A percentile compares a stretch with the other conserved stretches of the same genome.
Conservation (phyloP, 805 yeast genomes). For the Ogataea angusta region DNA sequence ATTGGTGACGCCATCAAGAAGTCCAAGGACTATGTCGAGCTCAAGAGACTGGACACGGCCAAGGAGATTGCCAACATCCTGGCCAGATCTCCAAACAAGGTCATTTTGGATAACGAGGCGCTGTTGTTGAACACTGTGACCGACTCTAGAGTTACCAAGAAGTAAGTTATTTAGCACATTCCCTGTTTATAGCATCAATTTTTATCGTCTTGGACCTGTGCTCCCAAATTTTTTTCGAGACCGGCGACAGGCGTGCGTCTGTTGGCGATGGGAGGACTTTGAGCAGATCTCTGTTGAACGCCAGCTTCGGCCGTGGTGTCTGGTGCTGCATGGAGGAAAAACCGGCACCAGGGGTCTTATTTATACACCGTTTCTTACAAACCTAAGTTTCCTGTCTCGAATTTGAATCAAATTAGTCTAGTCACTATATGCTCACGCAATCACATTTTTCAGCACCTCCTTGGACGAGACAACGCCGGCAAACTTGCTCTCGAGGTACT, state of each 20-base stretch:
- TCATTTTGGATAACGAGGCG: slow-evolving; percentile 87
- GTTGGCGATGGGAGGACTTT: slow-evolving; percentile 32
- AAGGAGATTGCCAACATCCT: slow-evolving; percentile 88
- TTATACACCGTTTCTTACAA: neutral
- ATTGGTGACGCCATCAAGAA: slow-evolving; percentile 99
- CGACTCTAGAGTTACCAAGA: slow-evolving; percentile 57
- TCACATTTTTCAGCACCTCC: slow-evolving; percentile 43
- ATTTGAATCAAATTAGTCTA: slow-evolving; percentile 3
- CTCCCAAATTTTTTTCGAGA: slow-evolving; percentile 52
- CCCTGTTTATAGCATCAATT: slow-evolving; percentile 14
- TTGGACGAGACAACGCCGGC: slow-evolving; percentile 59
- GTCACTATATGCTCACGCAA: slow-evolving; percentile 23
- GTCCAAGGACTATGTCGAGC: slow-evolving; percentile 91
- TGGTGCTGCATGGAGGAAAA: slow-evolving; percentile 1
- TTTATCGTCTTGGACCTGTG: slow-evolving; percentile 16
- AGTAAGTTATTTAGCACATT: slow-evolving; percentile 12
- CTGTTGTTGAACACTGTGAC: slow-evolving; percentile 83
- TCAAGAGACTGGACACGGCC: slow-evolving; percentile 96
- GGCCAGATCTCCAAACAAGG: slow-evolving; percentile 85
- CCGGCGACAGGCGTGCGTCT: slow-evolving; percentile 55
- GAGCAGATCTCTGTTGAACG: neutral
- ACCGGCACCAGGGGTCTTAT: neutral
- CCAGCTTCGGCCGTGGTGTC: slow-evolving; percentile 2
- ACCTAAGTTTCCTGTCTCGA: slow-evolving; percentile 1
- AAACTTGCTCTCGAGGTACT: slow-evolving; percentile 63